Evolutionary conservation across 2,329 filamentous ascomycete genomes (phyloP).

Genomic region (Trichoderma sp.): DNA sequence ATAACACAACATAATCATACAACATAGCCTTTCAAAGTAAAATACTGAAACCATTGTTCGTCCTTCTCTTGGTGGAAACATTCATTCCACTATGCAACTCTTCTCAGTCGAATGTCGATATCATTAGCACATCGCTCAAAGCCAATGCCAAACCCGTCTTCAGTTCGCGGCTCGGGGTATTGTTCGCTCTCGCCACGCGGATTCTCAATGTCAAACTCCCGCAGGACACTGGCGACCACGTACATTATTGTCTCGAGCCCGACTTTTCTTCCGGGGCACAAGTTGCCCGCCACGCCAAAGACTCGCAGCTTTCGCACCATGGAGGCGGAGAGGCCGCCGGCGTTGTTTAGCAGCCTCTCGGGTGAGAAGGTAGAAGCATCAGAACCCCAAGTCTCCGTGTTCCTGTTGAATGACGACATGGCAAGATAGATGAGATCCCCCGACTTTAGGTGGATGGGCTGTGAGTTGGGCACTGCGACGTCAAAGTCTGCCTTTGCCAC

Average conservation of each 20-base stretch:
- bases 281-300: slow-evolving; percentile 38
- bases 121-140: slow-evolving; percentile 37
- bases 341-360: slow-evolving; percentile 33
- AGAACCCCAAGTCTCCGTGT: slow-evolving; percentile 34
- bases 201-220: slow-evolving; percentile 34
- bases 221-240: slow-evolving; percentile 33
- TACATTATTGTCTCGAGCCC: slow-evolving; percentile 37
- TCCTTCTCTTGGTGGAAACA: not conserved
- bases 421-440: slow-evolving; percentile 38
- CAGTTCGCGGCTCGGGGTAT: slow-evolving; percentile 31
- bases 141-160: slow-evolving; percentile 35
- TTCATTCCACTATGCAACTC: not conserved
- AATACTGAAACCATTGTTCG: not conserved
- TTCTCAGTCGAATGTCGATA: slow-evolving; percentile 32
- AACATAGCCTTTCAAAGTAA: not conserved
- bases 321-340: slow-evolving; percentile 30
- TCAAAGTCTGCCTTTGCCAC: slow-evolving; percentile 35
- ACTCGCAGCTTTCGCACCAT: slow-evolving; percentile 34
- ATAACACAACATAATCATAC: not conserved
- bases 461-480: slow-evolving; percentile 28
- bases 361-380: slow-evolving; percentile 34
- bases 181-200: slow-evolving; percentile 21
- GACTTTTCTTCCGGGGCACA: slow-evolving; percentile 37
- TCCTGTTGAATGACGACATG: slow-evolving; percentile 38
- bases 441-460: slow-evolving; percentile 31